These are phyloP conservation scores for Cladophialophora exuberans DNA, from an alignment of 2,329 filamentous ascomycete genomes.

Conservation along the genomic window DNA sequence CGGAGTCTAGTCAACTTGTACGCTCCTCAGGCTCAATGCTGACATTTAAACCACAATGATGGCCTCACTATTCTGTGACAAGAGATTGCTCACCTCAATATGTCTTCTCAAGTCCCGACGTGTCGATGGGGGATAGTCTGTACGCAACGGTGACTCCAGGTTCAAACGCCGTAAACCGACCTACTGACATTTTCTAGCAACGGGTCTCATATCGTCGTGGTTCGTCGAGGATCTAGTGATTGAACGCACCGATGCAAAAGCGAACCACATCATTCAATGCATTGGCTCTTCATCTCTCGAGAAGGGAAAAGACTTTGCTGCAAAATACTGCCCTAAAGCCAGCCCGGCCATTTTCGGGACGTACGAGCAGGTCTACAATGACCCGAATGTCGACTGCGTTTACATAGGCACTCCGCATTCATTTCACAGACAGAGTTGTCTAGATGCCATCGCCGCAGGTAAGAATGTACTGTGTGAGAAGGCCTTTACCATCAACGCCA, in stretches of 20 bases:
- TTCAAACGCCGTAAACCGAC: background rate
- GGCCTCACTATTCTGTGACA: too few species aligned
- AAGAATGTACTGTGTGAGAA: conserved; percentile 68
- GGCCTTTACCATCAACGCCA: conserved; percentile 80
- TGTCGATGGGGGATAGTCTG: conserved; percentile 30
- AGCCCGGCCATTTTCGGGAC: conserved; percentile 21
- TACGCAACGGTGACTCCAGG: conserved; percentile 8
- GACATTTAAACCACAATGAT: too few species aligned
- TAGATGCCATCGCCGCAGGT: conserved; percentile 64
- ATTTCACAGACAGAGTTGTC: conserved; percentile 88
- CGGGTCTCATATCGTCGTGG: conserved; percentile 52
- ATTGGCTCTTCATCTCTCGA: conserved; percentile 47
- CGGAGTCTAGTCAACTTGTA: too few species aligned
- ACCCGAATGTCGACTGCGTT: conserved; percentile 36
- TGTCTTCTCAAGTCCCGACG: conserved; percentile 20
- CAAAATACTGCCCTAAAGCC: conserved; percentile 34
- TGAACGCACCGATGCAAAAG: conserved; percentile 41
- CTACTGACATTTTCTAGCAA: conserved; percentile 34
- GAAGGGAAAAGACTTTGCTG: conserved; percentile 46
- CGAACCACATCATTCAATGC: conserved; percentile 48
- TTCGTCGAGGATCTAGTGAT: conserved; percentile 49
- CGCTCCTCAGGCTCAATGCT: too few species aligned
- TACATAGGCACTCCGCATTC: conserved; percentile 61
- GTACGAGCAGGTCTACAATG: conserved; percentile 29
- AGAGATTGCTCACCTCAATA: too few species aligned